phyloP scores from a whole-genome alignment of 2,329 filamentous ascomycete genomes.

The Fusarium euwallaceae region DNA sequence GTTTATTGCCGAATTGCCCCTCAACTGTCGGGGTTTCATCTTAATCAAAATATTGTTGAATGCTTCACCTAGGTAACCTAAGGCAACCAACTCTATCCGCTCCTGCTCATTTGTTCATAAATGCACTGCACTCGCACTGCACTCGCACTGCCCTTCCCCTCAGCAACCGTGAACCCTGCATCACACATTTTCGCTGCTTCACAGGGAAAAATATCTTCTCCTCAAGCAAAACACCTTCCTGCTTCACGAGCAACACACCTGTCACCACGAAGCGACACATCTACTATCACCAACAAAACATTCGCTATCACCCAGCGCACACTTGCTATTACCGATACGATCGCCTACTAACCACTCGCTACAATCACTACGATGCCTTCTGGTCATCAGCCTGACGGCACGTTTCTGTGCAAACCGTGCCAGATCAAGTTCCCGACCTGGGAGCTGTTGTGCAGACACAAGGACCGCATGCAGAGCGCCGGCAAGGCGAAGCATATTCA shows the following conservation, averaged over 20 bases:
- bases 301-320: neutral
- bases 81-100: neutral
- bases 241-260: neutral
- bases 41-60: neutral
- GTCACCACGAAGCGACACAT: no score
- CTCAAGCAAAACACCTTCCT: no score
- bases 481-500: conserved; percentile 49
- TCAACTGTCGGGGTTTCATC: neutral
- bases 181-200: neutral
- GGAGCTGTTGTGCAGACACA: conserved; percentile 48
- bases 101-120: neutral
- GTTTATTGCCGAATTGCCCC: neutral
- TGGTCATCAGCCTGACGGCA: conserved; percentile 16
- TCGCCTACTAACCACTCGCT: neutral
- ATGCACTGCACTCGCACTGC: neutral
- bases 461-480: conserved; percentile 43
- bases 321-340: neutral
- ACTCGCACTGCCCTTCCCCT: neutral
- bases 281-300: neutral
- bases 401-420: conserved; percentile 49
- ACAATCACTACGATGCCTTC: conserved; percentile 33
- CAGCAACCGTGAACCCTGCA: neutral
- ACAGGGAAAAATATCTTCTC: neutral
- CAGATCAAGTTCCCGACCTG: conserved; percentile 43
- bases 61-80: neutral